Evolutionary conservation across 208 protist genomes (phyloP).

Genomic region (Naegleria fowleri): DNA sequence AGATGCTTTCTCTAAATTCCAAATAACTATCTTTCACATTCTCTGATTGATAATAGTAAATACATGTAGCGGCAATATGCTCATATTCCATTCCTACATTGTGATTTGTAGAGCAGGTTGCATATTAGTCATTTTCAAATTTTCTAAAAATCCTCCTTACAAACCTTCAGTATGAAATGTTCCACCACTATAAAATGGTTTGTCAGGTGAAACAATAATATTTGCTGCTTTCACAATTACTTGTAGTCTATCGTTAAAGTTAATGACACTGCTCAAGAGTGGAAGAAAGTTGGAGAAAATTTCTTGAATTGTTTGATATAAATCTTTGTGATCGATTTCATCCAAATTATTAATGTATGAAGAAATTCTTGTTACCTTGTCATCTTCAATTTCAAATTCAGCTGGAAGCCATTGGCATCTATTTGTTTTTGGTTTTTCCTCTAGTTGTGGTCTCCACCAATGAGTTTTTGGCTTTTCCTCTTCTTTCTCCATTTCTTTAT

Average conservation of each 20-base stretch:
- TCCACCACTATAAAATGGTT: slow-evolving; percentile 36
- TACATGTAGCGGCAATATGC: slow-evolving; percentile 45
- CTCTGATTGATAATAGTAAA: slow-evolving; percentile 44
- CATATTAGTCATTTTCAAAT: too few relatives aligned
- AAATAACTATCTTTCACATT: slow-evolving; percentile 37
- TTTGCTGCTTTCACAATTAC: slow-evolving; percentile 52
- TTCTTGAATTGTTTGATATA: background rate
- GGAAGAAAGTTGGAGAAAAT: background rate
- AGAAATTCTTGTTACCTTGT: slow-evolving; percentile 32
- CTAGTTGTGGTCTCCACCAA: background rate
- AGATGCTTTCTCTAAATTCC: slow-evolving; percentile 30
- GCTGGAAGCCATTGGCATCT: slow-evolving; percentile 48
- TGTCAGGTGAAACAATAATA: slow-evolving; percentile 34
- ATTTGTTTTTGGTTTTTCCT: background rate
- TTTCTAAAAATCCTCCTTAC: too few relatives aligned
- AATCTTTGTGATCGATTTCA: slow-evolving; percentile 22
- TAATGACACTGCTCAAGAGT: background rate
- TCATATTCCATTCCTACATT: slow-evolving; percentile 51
- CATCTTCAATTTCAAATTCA: slow-evolving; percentile 41
- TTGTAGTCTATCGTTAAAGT: slow-evolving; percentile 28
- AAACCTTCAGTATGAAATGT: slow-evolving; percentile 50
- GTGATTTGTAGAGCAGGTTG: slow-evolving; percentile 51
- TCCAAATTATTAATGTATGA: slow-evolving; percentile 54
- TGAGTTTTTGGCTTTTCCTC: background rate
- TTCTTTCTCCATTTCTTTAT: background rate